Base-by-base conservation (phyloP, 1,284 basidiomycete species). In the Ganoderma meredithae region DNA sequence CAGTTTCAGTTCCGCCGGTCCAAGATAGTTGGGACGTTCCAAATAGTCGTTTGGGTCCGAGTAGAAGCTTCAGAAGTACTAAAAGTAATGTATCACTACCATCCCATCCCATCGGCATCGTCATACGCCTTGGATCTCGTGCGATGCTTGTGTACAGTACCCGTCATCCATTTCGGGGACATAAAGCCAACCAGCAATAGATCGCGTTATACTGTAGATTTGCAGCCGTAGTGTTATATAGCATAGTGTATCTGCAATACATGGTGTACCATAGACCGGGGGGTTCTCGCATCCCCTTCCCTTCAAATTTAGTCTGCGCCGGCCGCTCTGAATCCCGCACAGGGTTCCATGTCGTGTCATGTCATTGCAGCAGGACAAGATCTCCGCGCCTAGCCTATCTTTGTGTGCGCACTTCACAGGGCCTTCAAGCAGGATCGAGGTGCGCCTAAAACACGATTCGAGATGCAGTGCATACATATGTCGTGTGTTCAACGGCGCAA, bases 81-180 rank as follows among this genome's bases (percentile, higher is more conserved):
- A 58, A 58, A 58, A 58, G 55, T 58, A 58, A 58, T 58, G 55
- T 58, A 58, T 58, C 55, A 58, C 33, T 33, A 58, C 55, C 55
- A 22, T 47, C 44, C 44, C 44, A 47, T n/a, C 47, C 1, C 47
- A 27, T n/a, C 25, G 13, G 4, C 52, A 27, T 33, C 12, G 22
- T 31, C 52, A 53, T 53, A 55, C 53, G 27, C 53, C 53, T 33
- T 31, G 27, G 27, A 31, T 36, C 36, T 36, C 44, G 44, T 47
- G 44, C 44, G 8, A 22, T 49, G 47, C 25, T 49, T 49, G 22
- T 13, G 47, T 27, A 55, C 15, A 22, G 47, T 27, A 33, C 15
- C 52, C 27, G 27, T 33, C 12, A 55, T 55, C 13, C 31, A 49
- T 49, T 13, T 49, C 44, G 10, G 10, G 22, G 22, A 25, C 22